A percentile compares a stretch with the other conserved stretches of the same genome.
Evolutionary conservation across 768 basidiomycete species (phyloP).

Genomic region (Sarcodon aspratus): DNA sequence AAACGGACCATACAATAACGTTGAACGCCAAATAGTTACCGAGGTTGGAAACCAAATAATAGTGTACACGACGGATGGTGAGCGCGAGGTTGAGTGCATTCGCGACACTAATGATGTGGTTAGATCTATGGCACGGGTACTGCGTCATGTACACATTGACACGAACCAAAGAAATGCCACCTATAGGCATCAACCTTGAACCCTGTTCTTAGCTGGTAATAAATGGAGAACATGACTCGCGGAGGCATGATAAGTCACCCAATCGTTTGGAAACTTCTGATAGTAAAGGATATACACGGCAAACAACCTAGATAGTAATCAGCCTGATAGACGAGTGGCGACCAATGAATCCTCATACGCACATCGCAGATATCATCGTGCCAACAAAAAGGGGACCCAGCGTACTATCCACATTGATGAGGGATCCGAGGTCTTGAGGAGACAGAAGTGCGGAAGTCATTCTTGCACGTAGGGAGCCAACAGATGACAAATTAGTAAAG

Average conservation of each 20-base stretch:
- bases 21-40: not conserved
- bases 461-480: too few relatives aligned
- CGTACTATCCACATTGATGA: too few relatives aligned
- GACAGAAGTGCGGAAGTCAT: too few relatives aligned
- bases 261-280: not conserved
- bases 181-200: not conserved
- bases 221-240: not conserved
- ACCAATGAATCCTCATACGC: not conserved
- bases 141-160: not conserved
- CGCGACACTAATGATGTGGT: too few relatives aligned
- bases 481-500: too few relatives aligned
- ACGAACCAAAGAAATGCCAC: not conserved
- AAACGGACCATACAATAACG: not conserved
- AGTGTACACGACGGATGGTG: not conserved
- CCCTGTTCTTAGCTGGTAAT: not conserved
- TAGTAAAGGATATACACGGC: not conserved
- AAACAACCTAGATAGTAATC: not conserved
- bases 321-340: too few relatives aligned
- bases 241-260: not conserved
- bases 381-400: not conserved
- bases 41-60: not conserved
- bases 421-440: too few relatives aligned
- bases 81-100: not conserved
- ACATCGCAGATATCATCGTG: not conserved
- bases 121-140: too few relatives aligned